Conservation (phyloP, 169 alveolate species). For the Amoebophrya sp. region DNA sequence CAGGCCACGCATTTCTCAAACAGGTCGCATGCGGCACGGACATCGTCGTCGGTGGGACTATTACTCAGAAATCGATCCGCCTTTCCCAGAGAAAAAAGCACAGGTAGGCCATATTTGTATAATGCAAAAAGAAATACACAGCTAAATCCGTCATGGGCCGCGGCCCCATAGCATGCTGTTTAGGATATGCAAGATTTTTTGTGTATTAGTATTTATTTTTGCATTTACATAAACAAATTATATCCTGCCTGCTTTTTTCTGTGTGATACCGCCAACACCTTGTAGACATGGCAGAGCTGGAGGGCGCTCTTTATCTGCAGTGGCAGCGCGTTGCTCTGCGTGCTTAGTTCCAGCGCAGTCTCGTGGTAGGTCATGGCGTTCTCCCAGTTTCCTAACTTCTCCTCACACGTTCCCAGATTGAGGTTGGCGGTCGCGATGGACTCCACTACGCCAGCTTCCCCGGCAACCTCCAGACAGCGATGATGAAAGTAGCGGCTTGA, state of each 20-base stretch:
- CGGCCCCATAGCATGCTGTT: no score
- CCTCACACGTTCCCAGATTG: background rate
- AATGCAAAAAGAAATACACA: no score
- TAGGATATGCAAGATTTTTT: no score
- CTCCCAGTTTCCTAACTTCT: background rate
- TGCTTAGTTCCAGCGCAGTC: background rate
- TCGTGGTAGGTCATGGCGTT: background rate
- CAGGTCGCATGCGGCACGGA: background rate
- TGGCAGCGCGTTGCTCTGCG: background rate
- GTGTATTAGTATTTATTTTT: no score
- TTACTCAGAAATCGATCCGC: no score
- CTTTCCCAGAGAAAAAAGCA: no score
- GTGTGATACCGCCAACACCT: background rate
- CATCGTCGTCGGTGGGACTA: no score
- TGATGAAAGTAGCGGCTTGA: background rate
- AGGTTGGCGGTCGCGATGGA: background rate
- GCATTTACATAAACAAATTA: no score
- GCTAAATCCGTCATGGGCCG: no score
- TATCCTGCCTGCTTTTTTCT: no score
- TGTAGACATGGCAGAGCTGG: background rate
- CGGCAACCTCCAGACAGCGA: background rate
- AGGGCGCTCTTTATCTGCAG: background rate
- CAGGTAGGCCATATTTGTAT: no score
- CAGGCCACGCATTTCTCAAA: slow-evolving; percentile 1
- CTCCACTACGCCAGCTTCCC: background rate